phyloP scores from a whole-genome alignment of 2,329 filamentous ascomycete genomes.

The Cladobotryum mycophilum region DNA sequence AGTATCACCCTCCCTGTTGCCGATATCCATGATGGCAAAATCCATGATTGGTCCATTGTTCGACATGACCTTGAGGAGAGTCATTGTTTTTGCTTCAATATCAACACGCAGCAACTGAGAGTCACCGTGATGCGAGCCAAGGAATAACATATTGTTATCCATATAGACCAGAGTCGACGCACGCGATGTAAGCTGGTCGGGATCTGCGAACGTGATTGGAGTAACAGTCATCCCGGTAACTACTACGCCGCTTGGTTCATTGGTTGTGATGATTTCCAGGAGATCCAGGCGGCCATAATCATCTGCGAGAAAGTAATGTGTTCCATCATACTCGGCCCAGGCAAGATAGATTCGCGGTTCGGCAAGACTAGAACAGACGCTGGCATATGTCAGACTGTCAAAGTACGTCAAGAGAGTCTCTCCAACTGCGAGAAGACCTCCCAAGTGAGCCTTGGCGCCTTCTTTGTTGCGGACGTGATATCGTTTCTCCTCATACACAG shows the following conservation, averaged over 20 bases:
- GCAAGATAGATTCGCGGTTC: conserved; percentile 84
- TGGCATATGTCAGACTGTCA: conserved; percentile 66
- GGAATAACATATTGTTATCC: conserved; percentile 65
- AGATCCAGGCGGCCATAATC: conserved; percentile 83
- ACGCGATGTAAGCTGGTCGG: conserved; percentile 52
- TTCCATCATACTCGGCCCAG: conserved; percentile 79
- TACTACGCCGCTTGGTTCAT: conserved; percentile 58
- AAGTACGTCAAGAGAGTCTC: conserved; percentile 82
- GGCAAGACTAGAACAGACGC: conserved; percentile 57
- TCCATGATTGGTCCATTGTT: conserved; percentile 92
- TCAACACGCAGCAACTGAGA: conserved; percentile 70
- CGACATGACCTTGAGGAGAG: conserved; percentile 59
- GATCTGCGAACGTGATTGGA: conserved; percentile 24
- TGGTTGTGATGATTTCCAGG: conserved; percentile 66
- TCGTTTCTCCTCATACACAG: conserved; percentile 51
- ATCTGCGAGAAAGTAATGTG: conserved; percentile 81
- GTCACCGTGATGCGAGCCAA: conserved; percentile 90
- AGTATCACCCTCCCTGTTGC: conserved; percentile 70
- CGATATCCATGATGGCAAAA: conserved; percentile 94
- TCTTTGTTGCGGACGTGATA: conserved; percentile 53
- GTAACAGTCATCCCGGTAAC: conserved; percentile 69
- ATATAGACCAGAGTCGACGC: conserved; percentile 76
- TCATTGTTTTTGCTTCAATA: conserved; percentile 38
- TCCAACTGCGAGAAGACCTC: conserved; percentile 68
- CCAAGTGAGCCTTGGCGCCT: conserved; percentile 50